A percentile compares a stretch with the other conserved stretches of the same genome.
These are phyloP conservation scores for Aspergillus sojae DNA, from an alignment of 2,329 filamentous ascomycete species.

Conservation along the genomic window DNA sequence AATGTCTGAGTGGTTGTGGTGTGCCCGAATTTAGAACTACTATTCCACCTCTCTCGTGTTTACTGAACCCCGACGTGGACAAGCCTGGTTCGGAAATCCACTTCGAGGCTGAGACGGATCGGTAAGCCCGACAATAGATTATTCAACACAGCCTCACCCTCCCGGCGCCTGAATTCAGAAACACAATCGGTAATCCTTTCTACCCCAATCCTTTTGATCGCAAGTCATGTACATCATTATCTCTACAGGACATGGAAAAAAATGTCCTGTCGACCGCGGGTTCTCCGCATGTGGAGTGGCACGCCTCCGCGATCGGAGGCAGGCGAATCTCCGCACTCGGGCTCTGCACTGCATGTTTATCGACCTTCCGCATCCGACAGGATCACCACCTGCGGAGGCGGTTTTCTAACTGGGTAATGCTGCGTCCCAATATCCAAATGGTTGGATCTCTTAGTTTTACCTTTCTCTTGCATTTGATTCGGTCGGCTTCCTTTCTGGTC, in stretches of 20 bases:
- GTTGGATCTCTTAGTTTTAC: neutral
- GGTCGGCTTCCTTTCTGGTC: neutral
- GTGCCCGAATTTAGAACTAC: neutral
- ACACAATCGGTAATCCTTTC: neutral
- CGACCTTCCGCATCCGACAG: neutral
- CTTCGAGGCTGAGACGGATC: neutral
- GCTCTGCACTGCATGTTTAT: neutral
- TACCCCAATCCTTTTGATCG: neutral
- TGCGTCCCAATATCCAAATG: neutral
- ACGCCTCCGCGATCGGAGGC: conserved; percentile 5
- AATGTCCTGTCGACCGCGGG: neutral
- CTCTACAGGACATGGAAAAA: neutral
- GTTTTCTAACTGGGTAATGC: neutral
- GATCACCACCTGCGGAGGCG: neutral
- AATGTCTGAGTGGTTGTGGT: neutral
- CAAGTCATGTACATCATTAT: neutral
- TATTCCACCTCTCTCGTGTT: neutral
- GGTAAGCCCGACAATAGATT: neutral
- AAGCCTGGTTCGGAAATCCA: neutral
- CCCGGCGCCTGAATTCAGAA: neutral
- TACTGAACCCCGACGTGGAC: neutral
- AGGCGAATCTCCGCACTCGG: conserved; percentile 2
- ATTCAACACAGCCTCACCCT: neutral
- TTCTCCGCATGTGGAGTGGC: conserved; percentile 9
- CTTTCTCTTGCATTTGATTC: neutral